Base-by-base conservation (phyloP, 176 grass and related monocot species). In the Tillandsia fasciculata region DNA sequence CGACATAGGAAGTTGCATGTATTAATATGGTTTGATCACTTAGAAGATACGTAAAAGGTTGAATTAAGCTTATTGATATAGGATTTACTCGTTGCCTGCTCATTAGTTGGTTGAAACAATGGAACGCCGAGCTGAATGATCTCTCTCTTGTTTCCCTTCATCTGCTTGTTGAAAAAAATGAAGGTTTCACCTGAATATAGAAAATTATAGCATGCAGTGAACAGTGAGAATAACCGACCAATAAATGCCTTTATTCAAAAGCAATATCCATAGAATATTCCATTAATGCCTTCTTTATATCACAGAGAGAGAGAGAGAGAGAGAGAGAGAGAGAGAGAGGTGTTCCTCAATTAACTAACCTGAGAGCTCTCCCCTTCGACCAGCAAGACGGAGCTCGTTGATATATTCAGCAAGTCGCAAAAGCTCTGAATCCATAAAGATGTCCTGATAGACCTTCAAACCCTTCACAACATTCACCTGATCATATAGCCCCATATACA, bases 381-480 rank as follows among this genome's bases (percentile, higher is more conserved):
- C 95, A 67, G 95, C 87, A 76, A 85, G 90, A 78, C 90, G 90
- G 75, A 93, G 91, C 76, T 86, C 90, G 57, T 88, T 90, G 53
- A 99, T 88, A 49, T 78, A 99, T 48, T 90, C 90, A 49, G 80
- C 76, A 76, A 99, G 74, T 52, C 79, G 83, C 71, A 86, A 10
- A 77, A 99, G 85, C 87, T 99, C 95, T 1, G 84, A 90, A 65
- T 81, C 75, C 42, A 87, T 94, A 74, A 99, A 93, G 22, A 90
- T 88, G 49, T 93, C 84, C 84, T 99, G 90, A 70, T 94, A 99
- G 70, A 94, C 75, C 87, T 99, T 99, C 66, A 99, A 63, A 42
- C 95, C 95, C 74, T 99, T 99, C 42, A 99, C 90, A 13, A 99
- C 84, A n/a, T 99, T 99, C 73, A 99, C 95, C 95, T 99, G 87